phyloP scores from a whole-genome alignment of 2,329 filamentous ascomycete species.

The Orbilia oligospora region DNA sequence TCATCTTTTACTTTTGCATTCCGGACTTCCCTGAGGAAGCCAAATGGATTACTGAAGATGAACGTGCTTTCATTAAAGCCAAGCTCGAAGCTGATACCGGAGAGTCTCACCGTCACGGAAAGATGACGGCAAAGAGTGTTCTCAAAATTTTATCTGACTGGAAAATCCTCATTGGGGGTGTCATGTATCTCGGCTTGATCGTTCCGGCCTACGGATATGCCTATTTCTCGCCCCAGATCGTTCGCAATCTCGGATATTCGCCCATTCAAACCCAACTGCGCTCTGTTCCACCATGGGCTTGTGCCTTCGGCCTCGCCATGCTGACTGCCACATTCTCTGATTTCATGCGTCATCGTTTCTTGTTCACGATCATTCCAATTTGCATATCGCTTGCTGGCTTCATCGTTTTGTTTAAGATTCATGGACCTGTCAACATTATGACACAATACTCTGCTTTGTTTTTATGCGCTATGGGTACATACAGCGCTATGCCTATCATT shows the following conservation, averaged over 20 bases:
- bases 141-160: conserved; percentile 74
- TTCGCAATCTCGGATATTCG: conserved; percentile 76
- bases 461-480: conserved; percentile 83
- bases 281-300: conserved; percentile 75
- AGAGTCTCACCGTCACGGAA: conserved; percentile 75
- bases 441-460: conserved; percentile 86
- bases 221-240: conserved; percentile 82
- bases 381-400: conserved; percentile 81
- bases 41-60: conserved; percentile 80
- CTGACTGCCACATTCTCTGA: conserved; percentile 81
- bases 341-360: conserved; percentile 78
- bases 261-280: conserved; percentile 71
- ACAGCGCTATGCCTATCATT: conserved; percentile 90
- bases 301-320: conserved; percentile 85
- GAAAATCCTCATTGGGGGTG: conserved; percentile 80
- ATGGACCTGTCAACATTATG: conserved; percentile 72
- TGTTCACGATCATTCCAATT: conserved; percentile 79
- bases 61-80: conserved; percentile 76
- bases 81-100: conserved; percentile 80
- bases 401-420: conserved; percentile 79
- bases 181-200: conserved; percentile 86
- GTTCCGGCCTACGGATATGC: conserved; percentile 84
- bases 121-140: conserved; percentile 74
- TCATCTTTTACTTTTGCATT: conserved; percentile 78
- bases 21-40: conserved; percentile 82